These are phyloP conservation scores for Auricularia sp. DNA, from an alignment of 768 basidiomycete species.

Conservation along the genomic window DNA sequence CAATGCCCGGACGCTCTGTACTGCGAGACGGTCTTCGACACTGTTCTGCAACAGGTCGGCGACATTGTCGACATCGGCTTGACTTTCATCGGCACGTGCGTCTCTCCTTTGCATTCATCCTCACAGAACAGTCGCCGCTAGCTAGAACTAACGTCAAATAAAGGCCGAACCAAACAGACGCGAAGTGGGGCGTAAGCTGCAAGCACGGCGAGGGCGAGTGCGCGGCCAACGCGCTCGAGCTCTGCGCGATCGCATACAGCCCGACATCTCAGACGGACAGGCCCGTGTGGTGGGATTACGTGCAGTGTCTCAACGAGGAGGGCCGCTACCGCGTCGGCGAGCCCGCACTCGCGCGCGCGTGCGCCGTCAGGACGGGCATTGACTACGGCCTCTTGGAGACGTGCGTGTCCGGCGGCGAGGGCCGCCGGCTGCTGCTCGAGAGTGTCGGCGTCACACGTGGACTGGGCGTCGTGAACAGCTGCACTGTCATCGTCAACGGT, in stretches of 20 bases:
- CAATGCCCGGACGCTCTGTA: constrained; percentile 73
- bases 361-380: constrained; percentile 51
- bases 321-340: constrained; percentile 48
- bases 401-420: constrained; percentile 53
- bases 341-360: constrained; percentile 51
- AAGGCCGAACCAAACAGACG: constrained; percentile 54
- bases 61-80: constrained; percentile 60
- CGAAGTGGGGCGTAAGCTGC: constrained; percentile 71
- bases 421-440: constrained; percentile 48
- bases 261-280: constrained; percentile 20
- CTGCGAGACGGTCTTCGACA: constrained; percentile 70
- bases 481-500: constrained; percentile 71
- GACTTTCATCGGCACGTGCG: constrained; percentile 67
- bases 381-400: constrained; percentile 58
- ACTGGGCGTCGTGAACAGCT: constrained; percentile 63
- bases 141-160: no score
- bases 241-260: constrained; percentile 64
- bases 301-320: constrained; percentile 69
- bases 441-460: constrained; percentile 38
- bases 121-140: no score
- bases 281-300: constrained; percentile 64
- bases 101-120: constrained; percentile 4
- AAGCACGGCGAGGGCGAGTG: constrained; percentile 77
- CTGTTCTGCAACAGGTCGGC: constrained; percentile 50
- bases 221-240: constrained; percentile 78